Base-by-base conservation (phyloP, 1,284 basidiomycete genomes). In the Trichosporon coremiiforme region DNA sequence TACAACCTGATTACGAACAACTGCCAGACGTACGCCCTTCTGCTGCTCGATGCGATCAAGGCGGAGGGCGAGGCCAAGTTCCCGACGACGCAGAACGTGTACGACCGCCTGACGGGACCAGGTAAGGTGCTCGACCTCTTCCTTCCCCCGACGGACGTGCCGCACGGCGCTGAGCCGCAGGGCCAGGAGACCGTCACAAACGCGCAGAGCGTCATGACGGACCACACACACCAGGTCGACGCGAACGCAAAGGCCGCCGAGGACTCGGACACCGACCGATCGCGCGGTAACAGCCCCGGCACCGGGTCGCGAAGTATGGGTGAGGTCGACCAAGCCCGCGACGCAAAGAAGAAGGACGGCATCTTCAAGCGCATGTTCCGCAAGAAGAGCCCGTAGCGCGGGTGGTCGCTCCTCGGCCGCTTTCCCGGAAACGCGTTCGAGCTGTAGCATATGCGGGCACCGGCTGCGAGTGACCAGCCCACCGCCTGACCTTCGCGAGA, bases 1-100 rank as follows among this genome's bases (percentile, higher is more conserved):
- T 73, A 73, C 67, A 67, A 73, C 64, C 69, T 73, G 12, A 73
- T 73, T 63, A 35, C 67, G 20, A 73, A 73, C 69, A 73, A 73
- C 66, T 73, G 71, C 66, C 71, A 73, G 67, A 73, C 71, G 0
- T 73, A 70, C 35, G 71, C 71, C 6, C 71, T 73, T 10, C 65
- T 36, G 6, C 69, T 73, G 2, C 67, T 73, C 25, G 71, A 73
- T 55, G 69, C 69, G 6, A 73, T 73, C 67, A 73, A 70, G 64
- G 66, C 66, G 4, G 64, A 50, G 17, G 69, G 69, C 20, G 63
- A n/a, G 6, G 13, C 25, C 13, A 47, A 69, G 45, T 73, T 73
- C 64, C 69, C 71, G 1, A 73, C 71, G 9, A 73, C 71, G 15
- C 53, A 55, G 15, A 55, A 62, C 22, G 69, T 73, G 4, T 73